Conservation (phyloP, 2,329 filamentous ascomycete genomes). For the Calycina herbarum region DNA sequence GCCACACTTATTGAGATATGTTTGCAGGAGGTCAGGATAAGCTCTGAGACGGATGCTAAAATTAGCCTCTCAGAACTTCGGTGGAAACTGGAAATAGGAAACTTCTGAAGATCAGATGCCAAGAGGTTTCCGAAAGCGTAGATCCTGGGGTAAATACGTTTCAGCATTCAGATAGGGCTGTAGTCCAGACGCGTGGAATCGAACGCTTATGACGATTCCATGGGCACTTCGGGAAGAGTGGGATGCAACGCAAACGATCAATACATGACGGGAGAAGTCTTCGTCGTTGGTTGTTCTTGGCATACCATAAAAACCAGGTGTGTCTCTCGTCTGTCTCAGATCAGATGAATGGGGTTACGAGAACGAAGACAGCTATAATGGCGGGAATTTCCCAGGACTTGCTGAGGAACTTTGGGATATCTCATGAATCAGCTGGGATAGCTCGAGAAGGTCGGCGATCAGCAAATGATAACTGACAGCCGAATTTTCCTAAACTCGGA, state of each 20-base stretch:
- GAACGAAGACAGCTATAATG: not conserved
- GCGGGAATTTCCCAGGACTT: not conserved
- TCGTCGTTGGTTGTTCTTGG: not conserved
- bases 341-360: not conserved
- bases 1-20: not conserved
- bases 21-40: not conserved
- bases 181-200: not conserved
- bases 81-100: not conserved
- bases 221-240: not conserved
- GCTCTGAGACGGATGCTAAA: not conserved
- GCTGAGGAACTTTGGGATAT: not conserved
- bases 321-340: not conserved
- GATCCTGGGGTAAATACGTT: slow-evolving; percentile 6
- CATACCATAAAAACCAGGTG: not conserved
- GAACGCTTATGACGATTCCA: not conserved
- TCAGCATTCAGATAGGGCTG: not conserved
- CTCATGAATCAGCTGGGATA: not conserved
- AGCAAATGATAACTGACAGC: not conserved
- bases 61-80: not conserved
- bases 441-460: not conserved
- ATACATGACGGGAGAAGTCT: not conserved
- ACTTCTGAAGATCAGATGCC: not conserved
- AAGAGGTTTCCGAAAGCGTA: slow-evolving; percentile 1
- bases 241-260: not conserved
- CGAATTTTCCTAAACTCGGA: not conserved